phyloP scores from a whole-genome alignment of 2,329 filamentous ascomycete species.

The Trichoderma guizhouense region DNA sequence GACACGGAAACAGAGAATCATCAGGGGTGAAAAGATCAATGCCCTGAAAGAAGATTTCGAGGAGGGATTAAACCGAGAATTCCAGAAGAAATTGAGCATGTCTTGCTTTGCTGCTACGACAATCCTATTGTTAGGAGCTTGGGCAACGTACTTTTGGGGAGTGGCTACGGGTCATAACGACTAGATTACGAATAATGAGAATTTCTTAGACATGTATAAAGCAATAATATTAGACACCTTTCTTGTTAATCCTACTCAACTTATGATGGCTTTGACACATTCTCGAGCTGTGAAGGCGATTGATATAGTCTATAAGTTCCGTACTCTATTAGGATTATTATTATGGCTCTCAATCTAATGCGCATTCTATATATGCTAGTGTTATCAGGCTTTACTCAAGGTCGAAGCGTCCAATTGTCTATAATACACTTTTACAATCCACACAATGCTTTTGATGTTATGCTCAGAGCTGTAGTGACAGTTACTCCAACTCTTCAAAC shows the following conservation, averaged over 20 bases:
- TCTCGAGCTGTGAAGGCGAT: background rate
- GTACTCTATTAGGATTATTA: background rate
- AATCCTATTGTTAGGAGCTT: slow-evolving; percentile 48
- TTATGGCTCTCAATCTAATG: background rate
- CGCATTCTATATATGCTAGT: background rate
- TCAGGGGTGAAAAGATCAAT: slow-evolving; percentile 42
- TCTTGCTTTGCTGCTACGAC: slow-evolving; percentile 43
- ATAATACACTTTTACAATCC: background rate
- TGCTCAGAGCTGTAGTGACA: background rate
- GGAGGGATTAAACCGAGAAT: slow-evolving; percentile 29
- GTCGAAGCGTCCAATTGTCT: background rate
- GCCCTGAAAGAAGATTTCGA: slow-evolving; percentile 42
- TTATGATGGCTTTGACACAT: too few species aligned
- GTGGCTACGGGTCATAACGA: slow-evolving; percentile 50
- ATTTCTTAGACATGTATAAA: background rate
- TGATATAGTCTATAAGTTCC: background rate
- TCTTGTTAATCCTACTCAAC: too few species aligned
- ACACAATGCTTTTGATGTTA: background rate
- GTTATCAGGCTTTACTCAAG: rapidly evolving
- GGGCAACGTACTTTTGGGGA: slow-evolving; percentile 60
- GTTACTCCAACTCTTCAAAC: background rate
- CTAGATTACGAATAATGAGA: background rate
- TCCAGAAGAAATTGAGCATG: slow-evolving; percentile 42
- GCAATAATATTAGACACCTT: background rate
- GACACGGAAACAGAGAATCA: slow-evolving; percentile 52